A percentile compares a stretch with the other conserved stretches of the same genome.
Conservation (phyloP, 768 basidiomycete species). For the Tulasnella sp. region DNA sequence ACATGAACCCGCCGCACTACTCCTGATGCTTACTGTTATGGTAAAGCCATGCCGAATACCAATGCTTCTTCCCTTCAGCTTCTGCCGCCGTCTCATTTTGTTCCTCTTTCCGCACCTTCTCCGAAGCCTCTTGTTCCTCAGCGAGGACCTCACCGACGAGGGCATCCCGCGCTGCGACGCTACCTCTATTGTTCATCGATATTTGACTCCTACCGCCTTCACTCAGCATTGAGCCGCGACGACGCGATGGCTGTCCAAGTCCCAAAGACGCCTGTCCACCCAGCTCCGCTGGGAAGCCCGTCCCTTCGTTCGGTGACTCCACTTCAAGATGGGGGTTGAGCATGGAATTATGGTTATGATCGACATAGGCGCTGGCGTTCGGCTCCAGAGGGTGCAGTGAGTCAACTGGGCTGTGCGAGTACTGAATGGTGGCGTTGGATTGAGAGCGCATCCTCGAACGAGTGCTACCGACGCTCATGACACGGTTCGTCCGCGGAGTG, state of each 20-base stretch:
- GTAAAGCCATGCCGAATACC: background rate
- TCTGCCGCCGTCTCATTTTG: constrained; percentile 23
- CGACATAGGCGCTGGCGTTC: constrained; percentile 11
- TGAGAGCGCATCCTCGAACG: constrained; percentile 5
- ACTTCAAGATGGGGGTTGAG: constrained; percentile 5
- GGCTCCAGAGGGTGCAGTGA: constrained; percentile 7
- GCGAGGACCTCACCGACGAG: constrained; percentile 57
- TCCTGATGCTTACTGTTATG: background rate
- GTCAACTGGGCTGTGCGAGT: constrained; percentile 7
- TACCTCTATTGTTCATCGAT: background rate
- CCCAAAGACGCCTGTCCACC: background rate
- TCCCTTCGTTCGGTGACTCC: background rate
- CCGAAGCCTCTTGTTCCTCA: constrained; percentile 51
- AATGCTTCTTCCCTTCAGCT: background rate
- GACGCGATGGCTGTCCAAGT: constrained; percentile 13
- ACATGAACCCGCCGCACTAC: background rate
- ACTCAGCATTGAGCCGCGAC: constrained; percentile 17
- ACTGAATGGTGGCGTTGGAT: background rate
- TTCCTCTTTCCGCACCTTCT: constrained; percentile 33
- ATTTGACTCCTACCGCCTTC: background rate
- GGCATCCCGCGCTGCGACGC: constrained; percentile 41
- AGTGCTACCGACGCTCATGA: constrained; percentile 1
- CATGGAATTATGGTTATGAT: constrained; percentile 11
- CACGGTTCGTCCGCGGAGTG: background rate
- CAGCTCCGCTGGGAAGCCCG: constrained; percentile 1